Base-by-base conservation (phyloP, 2,329 filamentous ascomycete species). In the Apiospora hydei region DNA sequence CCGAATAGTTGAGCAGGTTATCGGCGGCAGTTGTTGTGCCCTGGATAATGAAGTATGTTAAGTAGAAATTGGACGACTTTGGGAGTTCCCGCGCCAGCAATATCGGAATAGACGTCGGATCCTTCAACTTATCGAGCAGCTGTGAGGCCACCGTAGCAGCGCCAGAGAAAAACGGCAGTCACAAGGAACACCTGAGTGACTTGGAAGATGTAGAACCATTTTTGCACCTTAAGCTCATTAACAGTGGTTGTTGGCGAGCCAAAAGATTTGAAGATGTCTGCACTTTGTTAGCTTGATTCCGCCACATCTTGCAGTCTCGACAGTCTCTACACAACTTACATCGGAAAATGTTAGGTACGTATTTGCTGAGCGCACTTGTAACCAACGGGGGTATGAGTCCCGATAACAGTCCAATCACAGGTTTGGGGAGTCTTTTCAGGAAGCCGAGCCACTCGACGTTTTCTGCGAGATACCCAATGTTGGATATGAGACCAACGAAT, bases 181-280 rank as follows among this genome's bases (percentile, higher is more conserved):
- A 97, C 90, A 34, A 97, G 84, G 83, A 97, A 97, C 53, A 96
- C 93, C 80, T 97, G 93, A 13, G 96, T 87, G 34, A 97, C 89
- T 80, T 94, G 92, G 81, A 94, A 94, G 66, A 89, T 87, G 77
- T 95, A 97, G 83, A 94, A 97, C 78, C 89, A 93, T 77, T 91
- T 93, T 80, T 97, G 93, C 0, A 92, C 92, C 64, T 90, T 92
- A 26, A 97, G 83, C 80, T 98, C 95, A 4, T 95, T 89, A 21
- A 89, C 86, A 0, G 92, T 91, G 2, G 88, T 84, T 0, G 92
- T 95, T 3, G 94, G 92, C 38, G 90, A 89, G 21, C 94, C 94
- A 34, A 91, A 89, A 51, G 90, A 81, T 77, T 90, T 92, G 68
- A 93, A 94, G 78, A 93, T 90, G 67, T 91, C 88, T 91, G 51